Percentiles rank a stretch among this genome's conserved stretches.
Evolutionary conservation across 2,329 filamentous ascomycete genomes (phyloP).

Genomic region (Nemania sp.): DNA sequence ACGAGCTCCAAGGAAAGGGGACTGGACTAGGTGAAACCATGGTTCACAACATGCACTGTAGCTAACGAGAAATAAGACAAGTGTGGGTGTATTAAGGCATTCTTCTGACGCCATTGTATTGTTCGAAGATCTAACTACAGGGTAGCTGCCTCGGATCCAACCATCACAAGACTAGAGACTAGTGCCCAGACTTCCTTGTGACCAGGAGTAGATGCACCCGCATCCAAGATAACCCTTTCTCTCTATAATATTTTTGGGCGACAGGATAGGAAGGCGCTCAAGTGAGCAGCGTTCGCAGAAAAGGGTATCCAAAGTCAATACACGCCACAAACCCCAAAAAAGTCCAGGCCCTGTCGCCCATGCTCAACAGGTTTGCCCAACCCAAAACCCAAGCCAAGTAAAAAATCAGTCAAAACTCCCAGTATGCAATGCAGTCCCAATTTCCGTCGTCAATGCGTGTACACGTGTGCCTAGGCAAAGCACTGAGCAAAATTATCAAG

Average conservation of each 20-base stretch:
- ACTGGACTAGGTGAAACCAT: not conserved
- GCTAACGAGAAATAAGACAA: not conserved
- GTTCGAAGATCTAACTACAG: constrained; percentile 22
- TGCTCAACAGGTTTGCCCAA: constrained; percentile 18
- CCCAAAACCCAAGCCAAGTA: constrained; percentile 28
- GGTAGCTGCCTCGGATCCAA: constrained; percentile 10
- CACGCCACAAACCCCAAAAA: constrained; percentile 34
- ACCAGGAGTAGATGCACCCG: constrained; percentile 29
- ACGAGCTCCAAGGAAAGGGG: not conserved
- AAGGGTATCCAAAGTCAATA: constrained; percentile 42
- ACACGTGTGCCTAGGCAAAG: constrained; percentile 25
- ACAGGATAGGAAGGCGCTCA: constrained; percentile 39
- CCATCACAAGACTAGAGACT: constrained; percentile 10
- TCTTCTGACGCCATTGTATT: constrained; percentile 22
- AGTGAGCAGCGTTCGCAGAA: constrained; percentile 34
- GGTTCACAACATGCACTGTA: constrained; percentile 4
- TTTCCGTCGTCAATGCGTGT: constrained; percentile 36
- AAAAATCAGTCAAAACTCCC: constrained; percentile 36
- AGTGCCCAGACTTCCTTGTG: constrained; percentile 9
- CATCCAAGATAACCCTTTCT: constrained; percentile 24
- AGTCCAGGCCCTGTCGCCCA: constrained; percentile 12
- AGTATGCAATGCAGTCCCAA: constrained; percentile 38
- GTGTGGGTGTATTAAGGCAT: constrained; percentile 10
- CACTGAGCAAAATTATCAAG: not conserved
- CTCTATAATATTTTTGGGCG: constrained; percentile 26